These are phyloP conservation scores for Corinectria fuckeliana DNA, from an alignment of 2,329 filamentous ascomycete genomes.

Conservation along the genomic window DNA sequence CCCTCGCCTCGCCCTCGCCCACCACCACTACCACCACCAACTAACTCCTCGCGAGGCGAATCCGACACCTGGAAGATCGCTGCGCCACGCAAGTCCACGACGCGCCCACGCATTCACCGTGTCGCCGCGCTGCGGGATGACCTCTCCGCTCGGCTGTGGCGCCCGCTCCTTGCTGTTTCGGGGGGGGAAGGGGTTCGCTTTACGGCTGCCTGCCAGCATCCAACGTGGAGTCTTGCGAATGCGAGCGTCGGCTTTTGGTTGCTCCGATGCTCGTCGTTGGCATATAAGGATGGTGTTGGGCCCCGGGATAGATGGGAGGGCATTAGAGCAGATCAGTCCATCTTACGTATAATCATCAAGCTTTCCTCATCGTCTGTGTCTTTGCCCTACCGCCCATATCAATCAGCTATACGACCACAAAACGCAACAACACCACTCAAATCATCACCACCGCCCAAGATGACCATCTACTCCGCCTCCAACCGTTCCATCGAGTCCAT, in stretches of 20 bases:
- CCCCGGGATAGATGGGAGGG: not conserved
- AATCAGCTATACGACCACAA: not conserved
- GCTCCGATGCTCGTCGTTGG: not conserved
- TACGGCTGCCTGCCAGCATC: not conserved
- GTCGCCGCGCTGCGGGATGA: not conserved
- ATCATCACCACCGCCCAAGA: constrained; percentile 11
- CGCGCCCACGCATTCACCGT: constrained; percentile 18
- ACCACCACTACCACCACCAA: not conserved
- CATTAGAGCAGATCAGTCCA: not conserved
- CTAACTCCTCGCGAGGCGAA: not conserved
- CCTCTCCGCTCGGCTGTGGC: constrained; percentile 6
- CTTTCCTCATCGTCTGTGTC: not conserved
- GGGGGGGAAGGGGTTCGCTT: not conserved
- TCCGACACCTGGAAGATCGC: not conserved
- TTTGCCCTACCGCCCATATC: not conserved
- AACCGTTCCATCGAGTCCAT: constrained; percentile 24
- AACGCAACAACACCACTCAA: not conserved
- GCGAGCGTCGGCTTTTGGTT: constrained; percentile 2
- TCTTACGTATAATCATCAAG: constrained; percentile 11
- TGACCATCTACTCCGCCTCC: constrained; percentile 28
- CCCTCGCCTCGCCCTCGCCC: not conserved
- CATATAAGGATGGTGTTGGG: constrained; percentile 27
- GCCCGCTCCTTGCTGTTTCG: constrained; percentile 9
- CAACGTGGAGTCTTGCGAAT: constrained; percentile 22
- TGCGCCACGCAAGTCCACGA: constrained; percentile 28